phyloP scores from a whole-genome alignment of 169 alveolate species.

The Ichthyophthirius multifiliis region DNA sequence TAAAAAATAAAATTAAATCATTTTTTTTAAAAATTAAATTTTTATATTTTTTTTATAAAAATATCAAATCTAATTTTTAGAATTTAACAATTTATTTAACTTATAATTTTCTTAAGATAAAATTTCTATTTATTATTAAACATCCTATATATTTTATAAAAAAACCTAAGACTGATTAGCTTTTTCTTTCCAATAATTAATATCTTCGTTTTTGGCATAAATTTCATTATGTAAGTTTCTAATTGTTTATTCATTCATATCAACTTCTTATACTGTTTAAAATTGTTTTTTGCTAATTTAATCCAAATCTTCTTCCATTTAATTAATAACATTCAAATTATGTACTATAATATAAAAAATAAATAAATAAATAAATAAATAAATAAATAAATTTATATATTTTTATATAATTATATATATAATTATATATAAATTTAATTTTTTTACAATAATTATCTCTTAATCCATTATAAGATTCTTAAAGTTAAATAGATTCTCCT shows the following conservation, averaged over 20 bases:
- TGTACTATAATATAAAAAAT: neutral
- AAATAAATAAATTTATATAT: too few relatives aligned
- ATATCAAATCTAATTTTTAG: too few relatives aligned
- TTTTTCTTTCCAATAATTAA: slow-evolving; percentile 2
- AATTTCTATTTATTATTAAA: neutral
- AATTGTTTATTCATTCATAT: neutral
- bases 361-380: too few relatives aligned
- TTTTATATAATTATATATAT: neutral
- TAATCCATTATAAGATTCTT: neutral
- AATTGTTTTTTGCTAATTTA: neutral
- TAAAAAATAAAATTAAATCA: too few relatives aligned
- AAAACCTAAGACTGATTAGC: neutral
- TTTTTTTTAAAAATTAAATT: too few relatives aligned
- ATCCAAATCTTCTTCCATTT: neutral
- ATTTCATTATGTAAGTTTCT: neutral
- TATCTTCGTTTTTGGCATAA: slow-evolving; percentile 8
- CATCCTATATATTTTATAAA: neutral
- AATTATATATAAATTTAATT: neutral
- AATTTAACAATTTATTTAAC: too few relatives aligned
- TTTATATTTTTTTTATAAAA: too few relatives aligned
- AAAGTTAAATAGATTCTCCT: neutral
- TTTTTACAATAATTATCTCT: neutral
- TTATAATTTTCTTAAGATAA: too few relatives aligned
- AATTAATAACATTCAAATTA: neutral
- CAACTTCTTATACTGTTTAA: neutral